These are phyloP conservation scores for Termitomyces sp. DNA, from an alignment of 768 basidiomycete genomes.

Conservation along the genomic window DNA sequence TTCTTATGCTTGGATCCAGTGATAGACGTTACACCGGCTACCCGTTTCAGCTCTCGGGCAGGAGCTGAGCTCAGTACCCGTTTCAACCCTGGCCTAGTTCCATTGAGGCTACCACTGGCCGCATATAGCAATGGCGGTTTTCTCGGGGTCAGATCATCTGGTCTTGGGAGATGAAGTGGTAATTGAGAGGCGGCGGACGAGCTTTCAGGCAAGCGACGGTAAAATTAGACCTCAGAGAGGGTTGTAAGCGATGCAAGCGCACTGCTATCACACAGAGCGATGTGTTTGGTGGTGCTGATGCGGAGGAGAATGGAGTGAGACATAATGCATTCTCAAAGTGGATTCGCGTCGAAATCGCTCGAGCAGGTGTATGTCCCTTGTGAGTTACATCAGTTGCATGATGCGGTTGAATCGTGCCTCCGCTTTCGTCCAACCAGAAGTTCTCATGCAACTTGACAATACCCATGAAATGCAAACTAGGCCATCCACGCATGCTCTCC, in stretches of 20 bases:
- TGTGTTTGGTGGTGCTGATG: conserved; percentile 17
- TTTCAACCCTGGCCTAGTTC: conserved; percentile 20
- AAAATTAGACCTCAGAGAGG: background rate
- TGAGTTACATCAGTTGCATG: background rate
- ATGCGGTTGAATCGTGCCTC: conserved; percentile 9
- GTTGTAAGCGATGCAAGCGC: conserved; percentile 12
- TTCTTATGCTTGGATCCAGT: conserved; percentile 28
- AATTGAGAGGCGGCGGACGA: conserved; percentile 24
- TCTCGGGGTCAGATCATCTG: conserved; percentile 77
- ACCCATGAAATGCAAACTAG: conserved; percentile 54
- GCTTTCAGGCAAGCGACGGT: conserved; percentile 42
- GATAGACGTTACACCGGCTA: conserved; percentile 2
- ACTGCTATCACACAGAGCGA: conserved; percentile 70
- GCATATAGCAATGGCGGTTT: conserved; percentile 45
- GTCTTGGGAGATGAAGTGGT: conserved; percentile 43
- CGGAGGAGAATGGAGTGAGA: conserved; percentile 31
- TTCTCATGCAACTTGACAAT: conserved; percentile 41
- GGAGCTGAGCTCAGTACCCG: conserved; percentile 21
- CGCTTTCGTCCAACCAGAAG: conserved; percentile 54
- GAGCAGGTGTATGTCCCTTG: conserved; percentile 64
- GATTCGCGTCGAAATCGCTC: conserved; percentile 50
- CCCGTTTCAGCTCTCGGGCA: conserved; percentile 12
- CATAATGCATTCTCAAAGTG: conserved; percentile 74
- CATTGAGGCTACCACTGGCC: conserved; percentile 2
- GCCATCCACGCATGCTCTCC: conserved; percentile 77